Evolutionary conservation across 306 rosid genomes (phyloP).

Genomic region (Gillenia trifoliata): DNA sequence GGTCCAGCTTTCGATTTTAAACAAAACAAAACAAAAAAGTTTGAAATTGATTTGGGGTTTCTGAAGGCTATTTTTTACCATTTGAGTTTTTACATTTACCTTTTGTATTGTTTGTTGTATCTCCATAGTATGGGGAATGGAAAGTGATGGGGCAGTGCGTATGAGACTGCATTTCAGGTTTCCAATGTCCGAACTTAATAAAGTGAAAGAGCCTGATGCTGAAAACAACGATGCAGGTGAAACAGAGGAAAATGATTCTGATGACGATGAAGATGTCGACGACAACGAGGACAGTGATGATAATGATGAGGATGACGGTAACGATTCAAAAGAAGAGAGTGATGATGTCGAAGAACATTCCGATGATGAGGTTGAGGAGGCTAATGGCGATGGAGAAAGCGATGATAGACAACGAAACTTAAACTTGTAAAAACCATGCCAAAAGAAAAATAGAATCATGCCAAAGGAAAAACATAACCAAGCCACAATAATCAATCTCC

Average conservation of each 20-base stretch:
- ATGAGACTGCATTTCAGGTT: constrained; percentile 20
- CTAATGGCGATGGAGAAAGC: not conserved
- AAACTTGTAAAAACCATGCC: not conserved
- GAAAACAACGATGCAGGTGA: constrained; percentile 25
- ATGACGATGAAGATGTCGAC: not conserved
- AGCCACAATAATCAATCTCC: too few relatives aligned
- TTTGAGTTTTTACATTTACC: too few relatives aligned
- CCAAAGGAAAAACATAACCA: not conserved
- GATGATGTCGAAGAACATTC: constrained; percentile 1
- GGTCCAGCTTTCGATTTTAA: too few relatives aligned
- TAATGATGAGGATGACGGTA: not conserved
- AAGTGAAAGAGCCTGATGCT: constrained; percentile 8
- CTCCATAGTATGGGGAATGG: not conserved
- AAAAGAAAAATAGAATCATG: not conserved
- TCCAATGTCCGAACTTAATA: constrained; percentile 12
- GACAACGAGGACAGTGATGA: not conserved
- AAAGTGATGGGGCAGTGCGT: constrained; percentile 12
- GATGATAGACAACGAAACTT: not conserved
- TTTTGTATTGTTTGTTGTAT: not conserved
- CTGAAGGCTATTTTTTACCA: too few relatives aligned
- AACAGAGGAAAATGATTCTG: not conserved
- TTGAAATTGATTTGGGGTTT: too few relatives aligned
- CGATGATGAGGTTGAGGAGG: not conserved
- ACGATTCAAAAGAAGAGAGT: constrained; percentile 7
- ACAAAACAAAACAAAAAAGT: too few relatives aligned